Evolutionary conservation across 768 basidiomycete genomes (phyloP).

Genomic region (Russula ochroleuca): DNA sequence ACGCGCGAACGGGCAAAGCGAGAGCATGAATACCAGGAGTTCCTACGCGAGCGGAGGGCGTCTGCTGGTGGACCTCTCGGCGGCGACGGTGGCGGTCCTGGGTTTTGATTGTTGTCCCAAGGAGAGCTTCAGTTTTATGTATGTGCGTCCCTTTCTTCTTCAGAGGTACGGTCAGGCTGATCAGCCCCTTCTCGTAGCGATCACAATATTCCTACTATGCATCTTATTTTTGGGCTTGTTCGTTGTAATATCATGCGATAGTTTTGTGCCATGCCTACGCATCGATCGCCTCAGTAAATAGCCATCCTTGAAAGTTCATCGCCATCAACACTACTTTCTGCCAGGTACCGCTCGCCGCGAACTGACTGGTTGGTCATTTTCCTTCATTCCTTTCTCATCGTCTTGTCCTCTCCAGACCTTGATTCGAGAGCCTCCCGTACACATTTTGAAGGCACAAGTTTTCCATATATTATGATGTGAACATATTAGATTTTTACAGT

Average conservation of each 20-base stretch:
- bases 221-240: neutral
- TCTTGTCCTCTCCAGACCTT: too few relatives aligned
- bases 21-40: conserved; percentile 3
- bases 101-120: neutral
- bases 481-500: too few relatives aligned
- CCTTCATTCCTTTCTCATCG: too few relatives aligned
- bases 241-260: neutral
- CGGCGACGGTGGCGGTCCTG: neutral
- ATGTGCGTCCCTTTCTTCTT: neutral
- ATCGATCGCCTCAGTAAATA: too few relatives aligned
- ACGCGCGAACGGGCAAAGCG: conserved; percentile 3
- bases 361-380: too few relatives aligned
- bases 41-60: neutral
- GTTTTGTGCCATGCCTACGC: too few relatives aligned
- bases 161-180: neutral
- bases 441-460: too few relatives aligned
- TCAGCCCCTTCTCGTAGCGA: neutral
- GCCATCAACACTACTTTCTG: too few relatives aligned
- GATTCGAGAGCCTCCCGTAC: too few relatives aligned
- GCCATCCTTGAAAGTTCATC: too few relatives aligned
- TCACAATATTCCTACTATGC: neutral
- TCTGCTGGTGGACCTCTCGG: neutral
- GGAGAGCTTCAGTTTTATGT: neutral
- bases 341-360: too few relatives aligned
- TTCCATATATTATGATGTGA: too few relatives aligned